Evolutionary conservation across 2,329 filamentous ascomycete genomes (phyloP), one percentile per base, ranked within the genome.

Genomic region (Alternaria brassicicola): DNA sequence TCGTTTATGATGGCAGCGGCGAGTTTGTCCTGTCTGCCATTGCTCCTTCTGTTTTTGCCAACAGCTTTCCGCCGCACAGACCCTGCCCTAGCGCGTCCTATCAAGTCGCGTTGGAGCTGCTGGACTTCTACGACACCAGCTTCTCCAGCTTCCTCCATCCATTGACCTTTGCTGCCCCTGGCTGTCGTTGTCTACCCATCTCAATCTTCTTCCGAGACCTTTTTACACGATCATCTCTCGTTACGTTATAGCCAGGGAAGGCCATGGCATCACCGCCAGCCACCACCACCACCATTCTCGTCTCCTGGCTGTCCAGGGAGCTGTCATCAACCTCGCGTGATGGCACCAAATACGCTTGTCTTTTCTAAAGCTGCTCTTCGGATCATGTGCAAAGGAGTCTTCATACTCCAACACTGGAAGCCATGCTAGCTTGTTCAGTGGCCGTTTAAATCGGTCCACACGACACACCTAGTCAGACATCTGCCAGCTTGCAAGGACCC

Each of bases 1-100:
- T 64, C 59, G 65, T 63, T 57, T 55, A 59, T 63, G 65, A 67
- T 70, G 70, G 67, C 64, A 68, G 68, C 65, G 65, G 64, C 65
- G 61, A 59, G 61, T 61, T 59, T 63, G 57, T 62, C 60, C 50
- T 55, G 61, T 45, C 53, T 47, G 54, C 42, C 28, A 64, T 68
- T 56, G 65, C 64, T 61, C 64, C 64, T 64, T 61, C 63, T 68
- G 64, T 70, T 71, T 73, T 72, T 71, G 66, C 68, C 66, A 69
- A 68, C 67, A 70, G 63, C 67, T 65, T 58, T 38, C 55, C 51
- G 42, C 52, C 53, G 59, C 57, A 53, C 60, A 59, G 57, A 51
- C 56, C 53, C 48, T 28, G 25, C 30, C 35, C 47, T 69, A 70
- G 68, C 65, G 68, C 57, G 57, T 62, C 64, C 65, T 64, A 64